Base-by-base conservation (phyloP, 805 yeast species). In the Zygosaccharomyces gambellarensis region DNA sequence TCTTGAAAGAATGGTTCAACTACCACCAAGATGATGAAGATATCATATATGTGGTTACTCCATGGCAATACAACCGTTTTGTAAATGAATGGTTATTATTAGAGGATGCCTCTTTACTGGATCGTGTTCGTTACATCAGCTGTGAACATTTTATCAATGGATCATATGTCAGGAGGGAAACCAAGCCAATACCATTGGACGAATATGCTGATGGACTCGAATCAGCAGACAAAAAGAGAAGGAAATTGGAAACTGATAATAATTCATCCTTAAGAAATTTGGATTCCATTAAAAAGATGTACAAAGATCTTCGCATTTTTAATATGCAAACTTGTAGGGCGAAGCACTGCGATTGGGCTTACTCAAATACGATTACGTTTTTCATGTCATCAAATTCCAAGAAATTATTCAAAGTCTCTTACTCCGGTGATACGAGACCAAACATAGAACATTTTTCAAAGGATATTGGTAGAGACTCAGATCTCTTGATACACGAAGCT, bases 361-460 rank as follows among this genome's bases (percentile, higher is more conserved):
- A 90, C 64, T 80, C 86, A 14, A 77, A 82, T 38, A 65, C 80
- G 0, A 72, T 90, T 9, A 63, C 75, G 1, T 77, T 85, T 47
- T 67, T 65, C 7, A 58, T 72, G 29, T 59, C 57, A 8, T 45
- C 50, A 1, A 54, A 51, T 2, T 47, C 55, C 6, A 51, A 55
- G 7, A 68, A 65, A 14, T 51, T 61, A 0, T 89, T 89, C 71
- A 85, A 80, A 57, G 73, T 90, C 1, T 84, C 97, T 0, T 94
- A 87, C 64, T 89, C 97, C 2, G 99, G 99, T 10, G 99, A 94
- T 63, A 88, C 98, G 0, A 79, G 97, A 59, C 99, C 99, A 0
- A 83, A 81, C 54, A 61, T 70, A 3, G 69, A 64, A 43, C 64
- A 60, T 39, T 90, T 90, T 67, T 79, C 85, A 0, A 59, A 71